Conservation (phyloP, 495 filamentous ascomycete genomes). For the Monascus purpureus region DNA sequence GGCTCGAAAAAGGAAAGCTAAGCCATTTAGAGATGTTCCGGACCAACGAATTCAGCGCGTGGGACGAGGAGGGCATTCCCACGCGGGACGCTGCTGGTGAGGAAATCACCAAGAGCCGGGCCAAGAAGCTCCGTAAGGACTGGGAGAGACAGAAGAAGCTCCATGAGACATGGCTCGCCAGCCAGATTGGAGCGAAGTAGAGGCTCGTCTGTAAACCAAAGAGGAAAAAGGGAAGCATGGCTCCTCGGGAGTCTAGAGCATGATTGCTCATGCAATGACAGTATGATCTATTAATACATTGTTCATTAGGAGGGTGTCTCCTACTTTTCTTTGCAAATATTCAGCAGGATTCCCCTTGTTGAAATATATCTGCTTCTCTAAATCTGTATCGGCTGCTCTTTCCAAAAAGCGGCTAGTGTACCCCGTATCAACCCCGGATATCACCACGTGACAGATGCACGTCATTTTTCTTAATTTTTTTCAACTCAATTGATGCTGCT, state of each 20-base stretch:
- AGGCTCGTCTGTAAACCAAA: neutral
- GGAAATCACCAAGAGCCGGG: conserved; percentile 65
- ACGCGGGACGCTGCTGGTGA: conserved; percentile 59
- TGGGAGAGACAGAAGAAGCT: conserved; percentile 87
- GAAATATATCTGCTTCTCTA: too few species aligned
- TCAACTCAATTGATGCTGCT: too few species aligned
- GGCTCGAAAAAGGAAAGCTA: conserved; percentile 58
- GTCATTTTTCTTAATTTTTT: too few species aligned
- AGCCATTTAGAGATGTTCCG: conserved; percentile 57
- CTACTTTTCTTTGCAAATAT: too few species aligned
- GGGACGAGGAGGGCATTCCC: conserved; percentile 81
- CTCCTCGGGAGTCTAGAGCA: neutral
- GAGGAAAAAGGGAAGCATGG: conserved; percentile 3
- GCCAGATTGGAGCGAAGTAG: conserved; percentile 5
- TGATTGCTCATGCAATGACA: too few species aligned
- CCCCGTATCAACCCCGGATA: too few species aligned
- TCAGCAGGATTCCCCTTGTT: too few species aligned
- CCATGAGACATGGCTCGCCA: conserved; percentile 52
- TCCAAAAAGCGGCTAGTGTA: too few species aligned
- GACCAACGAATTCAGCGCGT: conserved; percentile 59
- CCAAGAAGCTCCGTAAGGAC: conserved; percentile 80
- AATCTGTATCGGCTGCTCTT: too few species aligned
- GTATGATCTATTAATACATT: too few species aligned
- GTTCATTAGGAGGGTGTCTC: too few species aligned
- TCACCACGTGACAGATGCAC: too few species aligned